A percentile compares a stretch with the other conserved stretches of the same genome.
phyloP scores from a whole-genome alignment of 2,329 filamentous ascomycete species.

The Trichophyton verrucosum region DNA sequence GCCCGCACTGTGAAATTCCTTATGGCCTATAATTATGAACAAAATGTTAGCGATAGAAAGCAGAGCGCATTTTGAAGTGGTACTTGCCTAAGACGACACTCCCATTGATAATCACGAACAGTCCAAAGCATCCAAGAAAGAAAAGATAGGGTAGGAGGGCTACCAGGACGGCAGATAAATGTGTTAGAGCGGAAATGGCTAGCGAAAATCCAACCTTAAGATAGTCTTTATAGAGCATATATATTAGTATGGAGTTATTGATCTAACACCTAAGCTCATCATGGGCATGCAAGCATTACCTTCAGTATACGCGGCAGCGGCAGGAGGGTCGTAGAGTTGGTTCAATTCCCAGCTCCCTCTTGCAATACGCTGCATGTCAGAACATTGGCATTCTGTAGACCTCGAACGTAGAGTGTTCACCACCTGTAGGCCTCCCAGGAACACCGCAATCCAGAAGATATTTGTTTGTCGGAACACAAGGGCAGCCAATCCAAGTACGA shows the following conservation, averaged over 20 bases:
- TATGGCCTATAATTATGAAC: conserved; percentile 55
- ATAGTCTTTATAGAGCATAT: conserved; percentile 29
- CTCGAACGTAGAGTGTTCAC: conserved; percentile 24
- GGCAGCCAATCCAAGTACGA: conserved; percentile 51
- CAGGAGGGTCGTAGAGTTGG: conserved; percentile 40
- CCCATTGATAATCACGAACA: conserved; percentile 75
- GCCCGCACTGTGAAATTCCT: conserved; percentile 83
- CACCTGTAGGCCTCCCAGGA: conserved; percentile 35
- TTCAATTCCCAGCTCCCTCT: conserved; percentile 25
- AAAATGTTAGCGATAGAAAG: background rate
- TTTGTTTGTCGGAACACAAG: conserved; percentile 86
- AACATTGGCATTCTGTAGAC: conserved; percentile 19
- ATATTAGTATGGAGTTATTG: background rate
- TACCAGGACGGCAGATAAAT: conserved; percentile 28
- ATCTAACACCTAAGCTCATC: background rate
- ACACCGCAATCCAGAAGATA: conserved; percentile 72
- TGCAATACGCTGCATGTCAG: conserved; percentile 19
- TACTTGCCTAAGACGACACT: conserved; percentile 72
- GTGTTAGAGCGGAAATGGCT: conserved; percentile 41
- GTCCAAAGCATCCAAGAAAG: conserved; percentile 54
- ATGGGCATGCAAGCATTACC: conserved; percentile 26
- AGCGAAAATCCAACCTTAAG: conserved; percentile 50
- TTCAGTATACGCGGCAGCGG: conserved; percentile 37
- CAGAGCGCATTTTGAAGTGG: background rate
- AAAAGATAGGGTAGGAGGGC: conserved; percentile 42